A percentile compares a stretch with the other conserved stretches of the same genome.
Evolutionary conservation across 768 basidiomycete genomes (phyloP).

Genomic region (Phlebiopsis flavidoalba): DNA sequence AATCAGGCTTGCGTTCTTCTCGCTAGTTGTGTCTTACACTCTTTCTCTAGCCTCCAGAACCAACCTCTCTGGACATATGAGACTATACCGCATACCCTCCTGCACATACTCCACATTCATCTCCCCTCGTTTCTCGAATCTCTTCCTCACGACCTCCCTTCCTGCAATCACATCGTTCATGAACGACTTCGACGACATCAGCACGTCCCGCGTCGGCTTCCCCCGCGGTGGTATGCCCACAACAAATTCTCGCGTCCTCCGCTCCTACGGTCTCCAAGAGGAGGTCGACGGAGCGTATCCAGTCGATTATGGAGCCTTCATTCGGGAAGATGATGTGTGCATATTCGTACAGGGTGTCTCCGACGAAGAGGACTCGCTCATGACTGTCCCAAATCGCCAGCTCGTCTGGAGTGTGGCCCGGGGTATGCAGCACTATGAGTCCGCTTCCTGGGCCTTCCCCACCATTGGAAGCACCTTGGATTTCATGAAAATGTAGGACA

Average conservation of each 20-base stretch:
- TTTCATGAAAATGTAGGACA: conserved; percentile 35
- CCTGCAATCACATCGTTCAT: conserved; percentile 43
- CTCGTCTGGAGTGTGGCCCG: conserved; percentile 56
- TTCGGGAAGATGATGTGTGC: conserved; percentile 51
- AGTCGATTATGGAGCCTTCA: conserved; percentile 46
- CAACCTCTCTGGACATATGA: conserved; percentile 46
- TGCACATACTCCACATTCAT: conserved; percentile 44
- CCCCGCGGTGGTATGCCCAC: conserved; percentile 44
- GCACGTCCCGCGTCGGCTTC: conserved; percentile 41
- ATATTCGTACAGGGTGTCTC: conserved; percentile 52
- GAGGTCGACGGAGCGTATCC: conserved; percentile 40
- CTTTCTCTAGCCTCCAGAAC: conserved; percentile 32
- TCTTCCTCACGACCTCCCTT: conserved; percentile 29
- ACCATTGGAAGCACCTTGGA: conserved; percentile 13
- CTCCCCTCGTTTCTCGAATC: conserved; percentile 62
- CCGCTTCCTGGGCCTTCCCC: conserved; percentile 13
- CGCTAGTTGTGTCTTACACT: background rate
- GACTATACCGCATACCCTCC: conserved; percentile 35
- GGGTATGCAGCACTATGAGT: conserved; percentile 46
- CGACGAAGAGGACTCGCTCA: conserved; percentile 52
- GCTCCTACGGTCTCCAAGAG: conserved; percentile 37
- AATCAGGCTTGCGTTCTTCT: background rate
- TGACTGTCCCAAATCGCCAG: conserved; percentile 46
- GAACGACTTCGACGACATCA: conserved; percentile 37
- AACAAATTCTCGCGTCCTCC: conserved; percentile 32